phyloP scores from a whole-genome alignment of 2,329 filamentous ascomycete species.

The Rachicladosporium sp. region DNA sequence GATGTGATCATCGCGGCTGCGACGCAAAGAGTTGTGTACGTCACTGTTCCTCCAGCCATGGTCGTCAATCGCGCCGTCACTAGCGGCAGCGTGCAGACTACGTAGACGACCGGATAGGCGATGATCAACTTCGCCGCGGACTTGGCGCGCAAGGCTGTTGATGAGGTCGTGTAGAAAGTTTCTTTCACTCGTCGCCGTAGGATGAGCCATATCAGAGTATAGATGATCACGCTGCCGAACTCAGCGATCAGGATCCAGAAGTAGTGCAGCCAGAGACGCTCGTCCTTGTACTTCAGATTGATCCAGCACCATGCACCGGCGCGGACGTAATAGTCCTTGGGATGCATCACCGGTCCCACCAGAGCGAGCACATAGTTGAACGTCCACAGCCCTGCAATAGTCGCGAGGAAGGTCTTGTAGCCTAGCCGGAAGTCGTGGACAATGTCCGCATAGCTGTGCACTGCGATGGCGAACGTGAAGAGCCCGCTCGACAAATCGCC shows the following conservation, averaged over 20 bases:
- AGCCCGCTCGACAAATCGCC: conserved; percentile 54
- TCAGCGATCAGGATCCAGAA: conserved; percentile 48
- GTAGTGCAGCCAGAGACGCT: conserved; percentile 51
- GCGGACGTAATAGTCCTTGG: conserved; percentile 43
- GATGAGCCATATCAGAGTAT: conserved; percentile 31
- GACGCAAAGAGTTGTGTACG: conserved; percentile 34
- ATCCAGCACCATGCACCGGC: conserved; percentile 58
- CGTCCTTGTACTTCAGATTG: conserved; percentile 37
- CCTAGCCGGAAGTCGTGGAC: neutral
- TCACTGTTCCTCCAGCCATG: conserved; percentile 38
- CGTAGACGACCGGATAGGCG: conserved; percentile 55
- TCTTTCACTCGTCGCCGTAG: conserved; percentile 26
- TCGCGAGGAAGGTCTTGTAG: conserved; percentile 23
- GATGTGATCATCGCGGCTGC: conserved; percentile 44
- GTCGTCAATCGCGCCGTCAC: conserved; percentile 49
- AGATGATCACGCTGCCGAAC: conserved; percentile 39
- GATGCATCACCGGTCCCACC: conserved; percentile 32
- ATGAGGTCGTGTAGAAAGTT: conserved; percentile 24
- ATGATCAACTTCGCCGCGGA: conserved; percentile 43
- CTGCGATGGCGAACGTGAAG: conserved; percentile 52
- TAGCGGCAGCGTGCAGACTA: conserved; percentile 53
- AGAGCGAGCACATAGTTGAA: conserved; percentile 48
- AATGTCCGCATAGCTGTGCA: conserved; percentile 14
- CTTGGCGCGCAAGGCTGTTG: conserved; percentile 23
- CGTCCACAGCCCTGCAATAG: conserved; percentile 40